Percentiles rank a stretch among this genome's conserved stretches.
Evolutionary conservation across 129 eudicot species (phyloP).

Genomic region (Erigeron canadensis): DNA sequence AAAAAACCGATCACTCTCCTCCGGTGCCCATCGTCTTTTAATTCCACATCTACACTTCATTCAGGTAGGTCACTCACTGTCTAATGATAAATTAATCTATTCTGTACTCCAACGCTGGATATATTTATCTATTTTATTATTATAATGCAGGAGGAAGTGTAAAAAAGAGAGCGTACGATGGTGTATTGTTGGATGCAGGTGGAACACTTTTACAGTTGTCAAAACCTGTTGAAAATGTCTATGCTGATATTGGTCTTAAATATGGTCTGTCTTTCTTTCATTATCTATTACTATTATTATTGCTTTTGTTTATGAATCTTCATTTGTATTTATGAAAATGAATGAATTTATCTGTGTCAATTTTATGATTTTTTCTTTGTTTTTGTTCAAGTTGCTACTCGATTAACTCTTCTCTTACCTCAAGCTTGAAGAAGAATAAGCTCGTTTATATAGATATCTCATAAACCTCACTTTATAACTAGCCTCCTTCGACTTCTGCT

Average conservation of each 20-base stretch:
- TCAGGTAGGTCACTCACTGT: slow-evolving; percentile 41
- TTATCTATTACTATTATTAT: not conserved
- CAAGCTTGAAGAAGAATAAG: no score
- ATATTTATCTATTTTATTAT: not conserved
- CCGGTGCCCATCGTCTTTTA: slow-evolving; percentile 37
- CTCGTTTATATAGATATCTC: no score
- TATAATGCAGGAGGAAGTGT: slow-evolving; percentile 24
- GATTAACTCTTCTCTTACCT: no score
- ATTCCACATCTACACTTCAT: slow-evolving; percentile 31
- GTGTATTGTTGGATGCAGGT: slow-evolving; percentile 89
- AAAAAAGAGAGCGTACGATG: slow-evolving; percentile 58
- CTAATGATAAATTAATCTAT: no score
- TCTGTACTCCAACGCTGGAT: no score
- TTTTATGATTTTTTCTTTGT: no score
- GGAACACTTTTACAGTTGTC: slow-evolving; percentile 89
- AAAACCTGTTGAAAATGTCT: slow-evolving; percentile 70
- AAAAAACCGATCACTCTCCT: slow-evolving; percentile 35
- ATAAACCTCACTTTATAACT: no score
- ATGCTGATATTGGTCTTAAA: slow-evolving; percentile 68
- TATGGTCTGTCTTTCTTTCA: slow-evolving; percentile 48
- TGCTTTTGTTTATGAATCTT: not conserved
- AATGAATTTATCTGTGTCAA: no score
- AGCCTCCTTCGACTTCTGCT: no score
- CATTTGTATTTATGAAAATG: no score
- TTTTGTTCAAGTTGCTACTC: no score